Evolutionary conservation across 2,329 filamentous ascomycete species (phyloP), one percentile per base, ranked within the genome.

Genomic region (Tricladium varicosporioides): DNA sequence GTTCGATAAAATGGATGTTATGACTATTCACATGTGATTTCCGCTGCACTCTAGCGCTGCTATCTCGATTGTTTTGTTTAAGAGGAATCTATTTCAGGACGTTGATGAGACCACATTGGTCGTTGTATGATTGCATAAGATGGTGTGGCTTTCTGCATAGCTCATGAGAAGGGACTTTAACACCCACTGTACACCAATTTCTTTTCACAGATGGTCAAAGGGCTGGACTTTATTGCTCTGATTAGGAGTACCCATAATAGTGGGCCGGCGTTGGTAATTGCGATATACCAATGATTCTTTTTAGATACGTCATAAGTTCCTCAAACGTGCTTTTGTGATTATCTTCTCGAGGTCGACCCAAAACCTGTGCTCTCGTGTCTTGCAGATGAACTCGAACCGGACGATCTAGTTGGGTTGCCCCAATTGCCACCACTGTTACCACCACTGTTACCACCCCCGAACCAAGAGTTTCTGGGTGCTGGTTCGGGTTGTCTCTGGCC

Each of bases 1-100:
- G 3, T 99, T 99, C 71, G 93, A 96, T 68, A 89, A 85, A 71
- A 89, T 89, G 73, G 94, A 99, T 71, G 85, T 91, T 60, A 95
- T 97, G 91, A 76, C 81, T 18, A 83, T 85, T 50, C 85, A 88
- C 70, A 71, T 78, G 67, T 76, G 69, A 70, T 61, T 51, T 50
- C 51, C 44, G 22, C 7, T 27, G 22, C 50, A 48, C 19, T 47
- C 43, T 43, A 18, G 46, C 43, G 36, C 47, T 51, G 18, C 48
- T 13, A 31, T 48, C 33, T 49, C 36, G 31, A 15, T 36, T 31
- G 43, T 48, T 57, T 62, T 57, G 55, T 36, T 57, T 61, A 53
- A 53, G 49, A 56, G 53, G 47, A 47, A 54, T 27, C 43, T 36
- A 48, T 53, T 56, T 59, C 9, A 47, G 16, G 57, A 50, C 57